Base-by-base conservation (phyloP, 345 rosid species). In the Microcos paniculata region DNA sequence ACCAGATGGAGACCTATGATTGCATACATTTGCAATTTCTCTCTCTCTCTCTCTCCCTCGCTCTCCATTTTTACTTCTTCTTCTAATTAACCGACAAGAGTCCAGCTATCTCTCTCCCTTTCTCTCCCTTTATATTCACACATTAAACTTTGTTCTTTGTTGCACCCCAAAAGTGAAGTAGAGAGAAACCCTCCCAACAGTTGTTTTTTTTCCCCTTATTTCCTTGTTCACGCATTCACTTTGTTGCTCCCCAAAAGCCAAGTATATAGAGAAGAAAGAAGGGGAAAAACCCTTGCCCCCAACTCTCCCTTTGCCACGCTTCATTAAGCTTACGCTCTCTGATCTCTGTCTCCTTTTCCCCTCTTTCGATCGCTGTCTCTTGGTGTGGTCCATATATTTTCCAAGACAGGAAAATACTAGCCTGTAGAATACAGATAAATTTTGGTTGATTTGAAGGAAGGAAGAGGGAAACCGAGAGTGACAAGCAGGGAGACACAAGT, bases 121-220 rank as follows among this genome's bases (percentile, higher is more conserved):
- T 64, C 70, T 28, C 71, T 67, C 75, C 85, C 77, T 74, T 84
- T 80, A 80, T 63, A 69, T 79, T 66, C 78, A 80, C 79, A 80
- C 77, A 78, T 4, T 58, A 24, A 49, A 73, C 78, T 84, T 84
- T 83, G 88, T 79, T 85, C 78, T 84, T 84, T 83, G 88, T 79
- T 85, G 94, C 89, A 76, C 88, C 93, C 93, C 80, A 82, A 88
- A 85, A 78, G 87, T 59, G 80, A 74, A 78, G 75, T 70, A 48
- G 71, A 80, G 66, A 73, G 66, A 79, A 79, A 53, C 83, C 72
- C 75, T 26, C 35, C 40, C 40, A 35, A 55, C 70, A 56, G 16
- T 35, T 21, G 18, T 58, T 72, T 76, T 65, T 0, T 24, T 16
- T 1, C 8, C 16, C 6, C 40, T 35, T 35, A 35, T 24, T 16